A percentile compares a stretch with the other conserved stretches of the same genome.
Conservation (phyloP, 129 eudicot species). For the Flaveria trinervia region DNA sequence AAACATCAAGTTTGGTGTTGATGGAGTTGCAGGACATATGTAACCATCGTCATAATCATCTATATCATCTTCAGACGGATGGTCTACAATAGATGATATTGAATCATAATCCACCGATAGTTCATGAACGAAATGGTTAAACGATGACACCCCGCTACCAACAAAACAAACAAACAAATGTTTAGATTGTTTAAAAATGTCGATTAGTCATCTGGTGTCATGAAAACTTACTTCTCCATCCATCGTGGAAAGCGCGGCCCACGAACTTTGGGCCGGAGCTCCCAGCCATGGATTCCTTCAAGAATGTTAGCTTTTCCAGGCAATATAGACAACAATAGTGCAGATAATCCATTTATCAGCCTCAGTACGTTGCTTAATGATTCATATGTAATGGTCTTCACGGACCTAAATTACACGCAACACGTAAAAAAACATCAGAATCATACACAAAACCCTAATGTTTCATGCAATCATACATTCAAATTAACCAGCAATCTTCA, state of each 20-base stretch:
- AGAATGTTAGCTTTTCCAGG: conserved; percentile 88
- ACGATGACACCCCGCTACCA: conserved; percentile 89
- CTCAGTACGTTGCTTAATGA: conserved; percentile 73
- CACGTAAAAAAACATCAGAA: not conserved
- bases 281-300: conserved; percentile 99
- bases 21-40: conserved; percentile 55
- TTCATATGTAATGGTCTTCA: conserved; percentile 86
- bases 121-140: conserved; percentile 86
- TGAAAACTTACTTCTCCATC: conserved; percentile 91
- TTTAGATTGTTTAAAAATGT: not conserved
- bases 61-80: conserved; percentile 62
- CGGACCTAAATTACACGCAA: conserved; percentile 57
- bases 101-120: conserved; percentile 73
- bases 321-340: conserved; percentile 67
- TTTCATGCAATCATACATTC: not conserved
- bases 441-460: not conserved
- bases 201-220: not conserved
- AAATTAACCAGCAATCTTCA: not conserved
- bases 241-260: conserved; percentile 97
- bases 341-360: conserved; percentile 85
- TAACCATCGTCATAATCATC: conserved; percentile 57
- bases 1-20: conserved; percentile 53
- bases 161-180: not conserved
- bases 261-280: conserved; percentile 84
- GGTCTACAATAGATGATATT: conserved; percentile 49